These are phyloP conservation scores for Aspergillus ibericus DNA, from an alignment of 2,329 filamentous ascomycete genomes.

Conservation along the genomic window DNA sequence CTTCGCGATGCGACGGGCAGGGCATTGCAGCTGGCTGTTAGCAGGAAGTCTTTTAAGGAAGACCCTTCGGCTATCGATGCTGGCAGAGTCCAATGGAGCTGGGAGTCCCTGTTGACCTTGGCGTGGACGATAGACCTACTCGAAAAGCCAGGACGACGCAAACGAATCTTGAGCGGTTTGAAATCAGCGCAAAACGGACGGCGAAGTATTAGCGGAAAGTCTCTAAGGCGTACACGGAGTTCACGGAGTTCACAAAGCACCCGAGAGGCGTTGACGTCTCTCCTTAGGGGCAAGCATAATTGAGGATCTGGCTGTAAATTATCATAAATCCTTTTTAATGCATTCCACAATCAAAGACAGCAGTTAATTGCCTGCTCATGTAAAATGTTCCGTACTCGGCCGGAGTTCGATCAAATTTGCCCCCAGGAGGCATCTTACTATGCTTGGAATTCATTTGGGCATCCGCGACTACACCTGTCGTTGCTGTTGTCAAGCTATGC, in stretches of 20 bases:
- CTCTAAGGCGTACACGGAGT: slow-evolving; percentile 40
- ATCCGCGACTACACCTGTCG: neutral
- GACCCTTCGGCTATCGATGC: slow-evolving; percentile 35
- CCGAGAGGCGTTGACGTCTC: slow-evolving; percentile 32
- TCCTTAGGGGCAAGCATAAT: slow-evolving; percentile 32
- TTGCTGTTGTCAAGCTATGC: neutral
- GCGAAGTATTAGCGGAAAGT: slow-evolving; percentile 37
- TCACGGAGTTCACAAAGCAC: slow-evolving; percentile 38
- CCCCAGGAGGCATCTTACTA: neutral
- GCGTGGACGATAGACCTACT: slow-evolving; percentile 48
- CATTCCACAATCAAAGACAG: neutral
- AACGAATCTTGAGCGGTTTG: slow-evolving; percentile 28
- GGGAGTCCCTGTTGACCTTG: slow-evolving; percentile 49
- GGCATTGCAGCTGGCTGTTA: slow-evolving; percentile 54
- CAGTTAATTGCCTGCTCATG: neutral
- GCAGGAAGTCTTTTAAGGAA: slow-evolving; percentile 40
- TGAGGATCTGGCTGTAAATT: slow-evolving; percentile 28
- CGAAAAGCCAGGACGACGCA: slow-evolving; percentile 36
- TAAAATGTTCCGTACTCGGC: neutral
- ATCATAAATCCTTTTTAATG: neutral
- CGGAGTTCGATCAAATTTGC: neutral
- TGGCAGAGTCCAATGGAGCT: slow-evolving; percentile 35
- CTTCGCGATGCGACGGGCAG: slow-evolving; percentile 55
- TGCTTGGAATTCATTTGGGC: neutral
- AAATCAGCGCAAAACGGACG: slow-evolving; percentile 33